phyloP scores from a whole-genome alignment of 139 green algal species.

The Coelastrella sp. region DNA sequence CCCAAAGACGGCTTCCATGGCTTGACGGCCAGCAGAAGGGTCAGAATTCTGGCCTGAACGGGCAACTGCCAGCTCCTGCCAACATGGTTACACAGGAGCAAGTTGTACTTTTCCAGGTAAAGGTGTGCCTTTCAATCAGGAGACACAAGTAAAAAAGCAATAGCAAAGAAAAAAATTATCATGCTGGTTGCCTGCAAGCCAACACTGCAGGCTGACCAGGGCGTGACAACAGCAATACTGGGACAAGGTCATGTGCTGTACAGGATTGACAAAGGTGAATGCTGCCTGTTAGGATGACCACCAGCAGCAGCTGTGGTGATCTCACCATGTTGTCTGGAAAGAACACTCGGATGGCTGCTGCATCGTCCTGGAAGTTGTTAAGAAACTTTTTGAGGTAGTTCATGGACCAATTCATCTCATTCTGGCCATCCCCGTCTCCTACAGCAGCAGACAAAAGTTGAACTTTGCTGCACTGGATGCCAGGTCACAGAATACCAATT shows the following conservation, averaged over 20 bases:
- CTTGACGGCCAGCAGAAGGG: slow-evolving; percentile 55
- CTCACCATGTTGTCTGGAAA: slow-evolving; percentile 76
- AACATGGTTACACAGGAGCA: not conserved
- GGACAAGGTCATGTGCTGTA: not conserved
- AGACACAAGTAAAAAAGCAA: too few relatives aligned
- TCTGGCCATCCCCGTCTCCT: slow-evolving; percentile 77
- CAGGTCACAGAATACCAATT: too few relatives aligned
- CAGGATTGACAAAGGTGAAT: not conserved
- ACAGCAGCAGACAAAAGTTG: not conserved
- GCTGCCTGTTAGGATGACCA: not conserved
- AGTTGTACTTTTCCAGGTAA: too few relatives aligned
- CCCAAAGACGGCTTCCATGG: slow-evolving; percentile 64
- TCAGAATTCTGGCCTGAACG: slow-evolving; percentile 64
- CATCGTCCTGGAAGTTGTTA: slow-evolving; percentile 57
- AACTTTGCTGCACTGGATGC: not conserved
- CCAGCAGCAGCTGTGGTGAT: not conserved
- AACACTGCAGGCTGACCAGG: not conserved
- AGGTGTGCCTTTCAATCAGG: too few relatives aligned
- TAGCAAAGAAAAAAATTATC: not conserved
- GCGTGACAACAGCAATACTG: not conserved
- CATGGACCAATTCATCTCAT: slow-evolving; percentile 75
- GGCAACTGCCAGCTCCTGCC: slow-evolving; percentile 61
- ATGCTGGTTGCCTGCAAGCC: not conserved
- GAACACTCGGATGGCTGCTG: slow-evolving; percentile 71
- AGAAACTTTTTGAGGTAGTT: slow-evolving; percentile 71